phyloP scores from a whole-genome alignment of 306 rosid genomes.

The Cicer yamashitae region DNA sequence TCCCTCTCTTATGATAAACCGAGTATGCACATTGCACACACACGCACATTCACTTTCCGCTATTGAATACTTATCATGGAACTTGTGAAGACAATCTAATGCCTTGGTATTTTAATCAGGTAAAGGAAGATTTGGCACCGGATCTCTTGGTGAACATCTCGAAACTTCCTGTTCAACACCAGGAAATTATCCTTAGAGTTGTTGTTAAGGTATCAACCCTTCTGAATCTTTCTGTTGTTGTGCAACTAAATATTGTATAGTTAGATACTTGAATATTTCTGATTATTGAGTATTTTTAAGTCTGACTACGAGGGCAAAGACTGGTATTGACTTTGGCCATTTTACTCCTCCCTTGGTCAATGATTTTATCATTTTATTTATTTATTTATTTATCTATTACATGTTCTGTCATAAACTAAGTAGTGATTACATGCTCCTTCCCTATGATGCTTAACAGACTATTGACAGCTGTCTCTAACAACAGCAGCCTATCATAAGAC shows the following conservation, averaged over 20 bases:
- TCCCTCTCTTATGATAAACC: not conserved
- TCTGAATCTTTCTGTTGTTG: slow-evolving; percentile 14
- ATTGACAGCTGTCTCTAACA: slow-evolving; percentile 1
- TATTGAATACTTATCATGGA: slow-evolving; percentile 32
- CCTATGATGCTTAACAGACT: slow-evolving; percentile 1
- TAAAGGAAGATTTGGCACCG: slow-evolving; percentile 81
- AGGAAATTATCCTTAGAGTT: slow-evolving; percentile 85
- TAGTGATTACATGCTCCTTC: not conserved
- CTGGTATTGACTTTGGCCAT: slow-evolving; percentile 23
- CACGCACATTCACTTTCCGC: not conserved
- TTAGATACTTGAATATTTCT: not conserved
- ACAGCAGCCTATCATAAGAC: not conserved
- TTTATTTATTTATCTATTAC: slow-evolving; percentile 7
- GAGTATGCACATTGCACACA: not conserved
- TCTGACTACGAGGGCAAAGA: not conserved
- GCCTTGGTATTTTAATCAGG: slow-evolving; percentile 55
- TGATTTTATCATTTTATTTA: slow-evolving; percentile 10
- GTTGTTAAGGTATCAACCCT: slow-evolving; percentile 63
- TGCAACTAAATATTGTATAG: slow-evolving; percentile 4
- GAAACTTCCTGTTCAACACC: slow-evolving; percentile 87
- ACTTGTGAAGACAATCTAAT: slow-evolving; percentile 40
- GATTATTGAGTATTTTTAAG: not conserved
- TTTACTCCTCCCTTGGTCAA: not conserved
- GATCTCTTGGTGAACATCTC: slow-evolving; percentile 76
- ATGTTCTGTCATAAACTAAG: not conserved